phyloP scores from a whole-genome alignment of 495 filamentous ascomycete species.

The Trichoderma asperelloides region DNA sequence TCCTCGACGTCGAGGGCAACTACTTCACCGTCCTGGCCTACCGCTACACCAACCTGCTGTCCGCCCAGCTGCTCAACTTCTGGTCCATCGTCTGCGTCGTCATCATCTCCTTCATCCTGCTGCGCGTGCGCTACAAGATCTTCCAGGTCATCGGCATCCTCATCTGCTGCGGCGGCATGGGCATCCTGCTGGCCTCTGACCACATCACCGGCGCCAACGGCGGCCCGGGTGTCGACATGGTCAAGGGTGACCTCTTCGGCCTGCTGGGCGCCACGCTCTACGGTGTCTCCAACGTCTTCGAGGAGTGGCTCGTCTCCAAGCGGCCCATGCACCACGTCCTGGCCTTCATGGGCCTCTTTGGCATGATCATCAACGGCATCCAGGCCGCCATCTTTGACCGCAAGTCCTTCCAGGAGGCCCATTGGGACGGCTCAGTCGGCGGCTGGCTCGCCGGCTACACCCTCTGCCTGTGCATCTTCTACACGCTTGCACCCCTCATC shows the following conservation, averaged over 20 bases:
- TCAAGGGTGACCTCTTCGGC: conserved; percentile 91
- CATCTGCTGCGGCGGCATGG: conserved; percentile 87
- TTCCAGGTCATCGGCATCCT: conserved; percentile 80
- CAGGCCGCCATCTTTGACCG: conserved; percentile 90
- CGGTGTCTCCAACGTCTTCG: conserved; percentile 79
- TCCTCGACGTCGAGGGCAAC: conserved; percentile 93
- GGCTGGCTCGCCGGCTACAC: conserved; percentile 88
- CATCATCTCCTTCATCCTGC: conserved; percentile 67
- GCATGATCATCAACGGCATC: conserved; percentile 80
- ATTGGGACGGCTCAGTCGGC: conserved; percentile 58
- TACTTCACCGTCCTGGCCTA: conserved; percentile 96
- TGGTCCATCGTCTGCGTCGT: conserved; percentile 97
- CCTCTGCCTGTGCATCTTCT: conserved; percentile 72
- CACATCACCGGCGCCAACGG: conserved; percentile 66
- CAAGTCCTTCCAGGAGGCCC: conserved; percentile 53
- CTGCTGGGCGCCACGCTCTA: conserved; percentile 85
- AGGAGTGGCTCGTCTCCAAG: conserved; percentile 87
- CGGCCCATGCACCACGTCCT: conserved; percentile 88
- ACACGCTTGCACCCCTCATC: conserved; percentile 75
- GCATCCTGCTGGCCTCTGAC: conserved; percentile 78
- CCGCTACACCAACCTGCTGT: conserved; percentile 82
- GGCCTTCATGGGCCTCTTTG: conserved; percentile 83
- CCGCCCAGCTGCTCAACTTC: conserved; percentile 94
- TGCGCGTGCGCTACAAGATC: conserved; percentile 79
- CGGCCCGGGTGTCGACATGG: conserved; percentile 52